phyloP scores from a whole-genome alignment of 176 grass and related monocot genomes.

The Raddia guianensis region DNA sequence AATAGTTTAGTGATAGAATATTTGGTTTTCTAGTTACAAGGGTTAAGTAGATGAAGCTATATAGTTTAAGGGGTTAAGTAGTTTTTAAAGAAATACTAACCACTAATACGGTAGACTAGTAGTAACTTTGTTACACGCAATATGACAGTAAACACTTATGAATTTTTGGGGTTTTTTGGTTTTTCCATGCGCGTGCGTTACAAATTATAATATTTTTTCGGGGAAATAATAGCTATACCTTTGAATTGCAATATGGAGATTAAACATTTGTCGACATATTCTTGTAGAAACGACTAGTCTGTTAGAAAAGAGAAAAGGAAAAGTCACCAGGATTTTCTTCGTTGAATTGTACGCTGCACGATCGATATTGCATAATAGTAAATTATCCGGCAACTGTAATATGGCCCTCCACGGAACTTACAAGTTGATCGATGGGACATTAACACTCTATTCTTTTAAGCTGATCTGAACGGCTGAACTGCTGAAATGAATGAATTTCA shows the following conservation, averaged over 20 bases:
- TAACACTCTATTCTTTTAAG: too few species aligned
- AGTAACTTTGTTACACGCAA: background rate
- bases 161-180: background rate
- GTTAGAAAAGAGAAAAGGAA: background rate
- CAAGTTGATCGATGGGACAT: too few species aligned
- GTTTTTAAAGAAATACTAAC: background rate
- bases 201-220: too few species aligned
- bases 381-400: background rate
- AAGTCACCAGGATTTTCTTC: background rate
- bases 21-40: too few species aligned
- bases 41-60: too few species aligned
- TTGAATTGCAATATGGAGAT: background rate
- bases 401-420: too few species aligned
- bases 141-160: background rate
- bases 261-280: background rate
- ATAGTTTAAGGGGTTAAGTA: too few species aligned
- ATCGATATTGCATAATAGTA: background rate
- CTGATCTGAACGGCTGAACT: too few species aligned
- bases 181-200: slow-evolving; percentile 39
- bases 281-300: background rate
- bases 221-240: too few species aligned
- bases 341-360: background rate
- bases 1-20: too few species aligned
- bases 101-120: background rate
- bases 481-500: too few species aligned